Evolutionary conservation across 1,139 yeast species (phyloP), one percentile per base, ranked within the genome.

Genomic region (Hemisphaericaspora xylanilytica): DNA sequence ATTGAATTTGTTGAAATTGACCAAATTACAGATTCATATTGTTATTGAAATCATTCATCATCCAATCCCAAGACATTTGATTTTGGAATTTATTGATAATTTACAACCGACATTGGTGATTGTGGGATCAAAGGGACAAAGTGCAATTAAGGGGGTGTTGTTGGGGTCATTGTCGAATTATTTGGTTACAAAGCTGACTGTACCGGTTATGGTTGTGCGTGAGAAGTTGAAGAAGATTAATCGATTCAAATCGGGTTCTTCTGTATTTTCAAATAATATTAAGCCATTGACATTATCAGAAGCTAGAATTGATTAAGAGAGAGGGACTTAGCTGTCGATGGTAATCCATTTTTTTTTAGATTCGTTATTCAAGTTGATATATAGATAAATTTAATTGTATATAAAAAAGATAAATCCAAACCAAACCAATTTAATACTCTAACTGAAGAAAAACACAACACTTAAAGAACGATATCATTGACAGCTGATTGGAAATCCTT

Each of bases 121-220:
- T 42, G 86, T 89, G 26, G 94, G 94, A 0, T 82, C 90, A 12
- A 78, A 85, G 51, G 94, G 94, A 20, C 80, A 81, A 47, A 72
- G 82, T 43, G 88, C 90, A 2, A 66, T 85, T 34, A 82, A 81
- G 55, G 92, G 94, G 9, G 89, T 85, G 10, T 67, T 85, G 43
- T 72, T 85, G 44, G 92, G 92, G 3, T 80, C 87, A 3, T 73
- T 86, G 46, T 79, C 87, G 4, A 86, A 85, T 52, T 86, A 85
- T 57, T 69, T 86, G 50, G 87, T 85, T 10, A 81, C 88, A 12
- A 80, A 82, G 55, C 78, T 87, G 54, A 72, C 86, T 17, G 90
- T 87, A 11, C 97, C 97, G 0, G 94, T 89, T 18, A 81, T 90
- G 84, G 96, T 90, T 35, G 94, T 92, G 14, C 75, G 95, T 45